Percentiles rank a stretch among this genome's conserved stretches.
These are phyloP conservation scores for Acorus calamus DNA, from an alignment of 106 monocot species.

Conservation along the genomic window DNA sequence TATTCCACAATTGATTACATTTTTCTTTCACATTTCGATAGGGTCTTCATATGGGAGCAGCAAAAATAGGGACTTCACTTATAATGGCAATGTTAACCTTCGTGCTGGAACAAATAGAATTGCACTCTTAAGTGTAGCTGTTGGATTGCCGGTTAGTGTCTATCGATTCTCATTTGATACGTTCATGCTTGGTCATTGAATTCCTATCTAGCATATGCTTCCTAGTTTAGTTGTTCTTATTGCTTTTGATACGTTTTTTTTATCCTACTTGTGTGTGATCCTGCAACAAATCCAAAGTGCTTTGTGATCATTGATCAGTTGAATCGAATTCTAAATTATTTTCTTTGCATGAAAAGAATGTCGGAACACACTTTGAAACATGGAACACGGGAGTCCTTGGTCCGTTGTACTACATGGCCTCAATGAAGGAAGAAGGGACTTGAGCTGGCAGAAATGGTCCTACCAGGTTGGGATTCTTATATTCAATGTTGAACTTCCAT, in stretches of 20 bases:
- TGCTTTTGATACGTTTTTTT: background rate
- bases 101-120: conserved; percentile 85
- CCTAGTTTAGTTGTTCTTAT: background rate
- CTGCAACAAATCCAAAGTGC: too few species aligned
- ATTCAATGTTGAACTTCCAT: too few species aligned
- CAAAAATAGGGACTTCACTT: conserved; percentile 57
- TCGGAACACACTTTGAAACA: conserved; percentile 79
- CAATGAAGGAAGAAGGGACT: conserved; percentile 74
- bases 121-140: conserved; percentile 84
- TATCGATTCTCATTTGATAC: background rate
- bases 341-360: conserved; percentile 42
- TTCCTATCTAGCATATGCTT: background rate
- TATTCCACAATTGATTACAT: background rate
- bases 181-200: background rate
- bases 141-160: conserved; percentile 74
- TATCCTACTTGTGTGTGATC: too few species aligned
- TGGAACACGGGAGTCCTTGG: conserved; percentile 94
- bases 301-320: background rate
- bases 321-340: background rate
- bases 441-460: conserved; percentile 91
- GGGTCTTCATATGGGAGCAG: conserved; percentile 85
- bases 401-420: conserved; percentile 76
- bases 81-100: conserved; percentile 55
- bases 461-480: conserved; percentile 53
- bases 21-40: conserved; percentile 13